Percentiles rank a stretch among this genome's conserved stretches.
Conservation (phyloP, 2,329 filamentous ascomycete genomes). For the Trichoderma sp. region DNA sequence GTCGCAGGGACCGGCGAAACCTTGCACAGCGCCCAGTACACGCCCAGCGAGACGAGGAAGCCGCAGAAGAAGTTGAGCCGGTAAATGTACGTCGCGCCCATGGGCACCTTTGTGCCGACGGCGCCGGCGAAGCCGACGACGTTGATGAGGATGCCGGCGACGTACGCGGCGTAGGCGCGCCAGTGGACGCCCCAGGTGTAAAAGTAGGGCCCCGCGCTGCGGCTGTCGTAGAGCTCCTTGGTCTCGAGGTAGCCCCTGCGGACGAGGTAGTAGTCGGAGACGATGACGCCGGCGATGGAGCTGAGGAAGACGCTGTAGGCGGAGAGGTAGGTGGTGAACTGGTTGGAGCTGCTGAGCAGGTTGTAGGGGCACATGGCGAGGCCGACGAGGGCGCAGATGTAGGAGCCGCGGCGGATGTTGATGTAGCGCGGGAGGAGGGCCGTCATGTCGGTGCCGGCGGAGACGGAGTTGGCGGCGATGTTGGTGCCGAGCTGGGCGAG, state of each 20-base stretch:
- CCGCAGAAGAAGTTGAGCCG: conserved; percentile 89
- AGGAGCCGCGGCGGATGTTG: conserved; percentile 84
- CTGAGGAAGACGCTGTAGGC: conserved; percentile 94
- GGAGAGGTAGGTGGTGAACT: conserved; percentile 88
- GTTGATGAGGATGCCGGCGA: conserved; percentile 83
- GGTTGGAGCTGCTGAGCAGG: conserved; percentile 72
- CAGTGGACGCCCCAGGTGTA: conserved; percentile 75
- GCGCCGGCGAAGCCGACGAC: conserved; percentile 89
- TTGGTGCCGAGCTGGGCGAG: conserved; percentile 85
- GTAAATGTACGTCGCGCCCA: conserved; percentile 82
- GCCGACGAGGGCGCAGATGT: conserved; percentile 78
- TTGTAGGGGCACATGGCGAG: conserved; percentile 88
- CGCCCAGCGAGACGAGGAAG: conserved; percentile 66
- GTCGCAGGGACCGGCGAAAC: conserved; percentile 73
- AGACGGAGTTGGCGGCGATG: conserved; percentile 83
- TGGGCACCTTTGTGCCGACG: conserved; percentile 70
- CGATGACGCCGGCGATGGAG: conserved; percentile 88
- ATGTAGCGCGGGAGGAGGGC: conserved; percentile 77
- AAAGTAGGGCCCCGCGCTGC: conserved; percentile 69
- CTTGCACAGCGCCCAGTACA: conserved; percentile 72
- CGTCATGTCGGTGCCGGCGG: conserved; percentile 80
- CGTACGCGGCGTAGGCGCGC: conserved; percentile 81
- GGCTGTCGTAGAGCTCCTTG: conserved; percentile 75
- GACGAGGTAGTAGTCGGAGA: conserved; percentile 84
- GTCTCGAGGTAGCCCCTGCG: conserved; percentile 80